A percentile compares a stretch with the other conserved stretches of the same genome.
phyloP scores from a whole-genome alignment of 2,329 filamentous ascomycete genomes.

The Ophiocordyceps camponoti-leonardi region DNA sequence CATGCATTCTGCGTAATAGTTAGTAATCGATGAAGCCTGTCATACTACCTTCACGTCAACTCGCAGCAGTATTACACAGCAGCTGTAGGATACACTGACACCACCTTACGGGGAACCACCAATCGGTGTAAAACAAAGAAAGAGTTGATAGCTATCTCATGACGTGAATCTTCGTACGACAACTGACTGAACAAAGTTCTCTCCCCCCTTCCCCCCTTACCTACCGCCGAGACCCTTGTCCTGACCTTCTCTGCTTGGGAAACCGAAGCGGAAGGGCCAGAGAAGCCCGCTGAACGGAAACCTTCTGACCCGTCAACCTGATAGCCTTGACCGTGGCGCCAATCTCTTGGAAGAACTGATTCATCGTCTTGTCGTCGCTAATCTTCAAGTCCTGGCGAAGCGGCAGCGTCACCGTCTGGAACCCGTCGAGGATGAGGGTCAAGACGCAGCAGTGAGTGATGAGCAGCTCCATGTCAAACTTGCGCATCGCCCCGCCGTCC shows the following conservation, averaged over 20 bases:
- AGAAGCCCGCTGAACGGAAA: conserved; percentile 37
- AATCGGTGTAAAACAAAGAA: too few species aligned
- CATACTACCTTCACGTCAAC: too few species aligned
- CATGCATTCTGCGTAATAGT: too few species aligned
- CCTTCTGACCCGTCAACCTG: conserved; percentile 38
- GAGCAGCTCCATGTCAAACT: conserved; percentile 54
- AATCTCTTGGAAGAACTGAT: conserved; percentile 58
- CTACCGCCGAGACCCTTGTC: neutral
- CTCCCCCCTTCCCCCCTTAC: neutral
- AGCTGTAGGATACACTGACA: too few species aligned
- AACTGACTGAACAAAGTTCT: neutral
- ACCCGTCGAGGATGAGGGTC: conserved; percentile 55
- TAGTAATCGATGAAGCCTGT: too few species aligned
- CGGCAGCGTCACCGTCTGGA: conserved; percentile 51
- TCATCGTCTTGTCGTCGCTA: conserved; percentile 48
- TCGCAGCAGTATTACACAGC: too few species aligned
- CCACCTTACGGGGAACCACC: too few species aligned
- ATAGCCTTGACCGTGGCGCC: conserved; percentile 50
- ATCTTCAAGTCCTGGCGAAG: conserved; percentile 56
- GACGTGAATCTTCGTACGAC: too few species aligned
- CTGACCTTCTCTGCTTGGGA: conserved; percentile 37
- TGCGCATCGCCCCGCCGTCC: conserved; percentile 44
- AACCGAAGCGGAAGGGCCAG: conserved; percentile 68
- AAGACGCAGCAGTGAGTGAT: conserved; percentile 58
- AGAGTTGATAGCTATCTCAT: too few species aligned